These are phyloP conservation scores for Botrytis fabae DNA, from an alignment of 2,329 filamentous ascomycete species.

Conservation along the genomic window DNA sequence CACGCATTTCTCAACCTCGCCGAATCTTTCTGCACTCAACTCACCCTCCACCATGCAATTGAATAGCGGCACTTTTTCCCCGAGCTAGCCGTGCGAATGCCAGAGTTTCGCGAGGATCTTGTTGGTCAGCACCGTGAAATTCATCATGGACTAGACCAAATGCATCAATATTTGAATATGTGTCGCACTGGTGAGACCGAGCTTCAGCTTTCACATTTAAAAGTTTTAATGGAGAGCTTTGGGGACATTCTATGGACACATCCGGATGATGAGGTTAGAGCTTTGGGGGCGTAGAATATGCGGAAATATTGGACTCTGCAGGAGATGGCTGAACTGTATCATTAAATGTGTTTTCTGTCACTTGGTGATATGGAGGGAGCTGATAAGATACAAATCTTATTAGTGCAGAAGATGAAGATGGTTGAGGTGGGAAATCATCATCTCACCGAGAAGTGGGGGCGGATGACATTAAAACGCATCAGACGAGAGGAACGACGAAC, in stretches of 20 bases:
- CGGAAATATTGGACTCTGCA: not conserved
- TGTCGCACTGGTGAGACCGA: not conserved
- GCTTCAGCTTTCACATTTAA: not conserved
- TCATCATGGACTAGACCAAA: not conserved
- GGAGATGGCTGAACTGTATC: not conserved
- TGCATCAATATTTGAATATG: not conserved
- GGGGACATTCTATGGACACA: not conserved
- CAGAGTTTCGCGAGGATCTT: not conserved
- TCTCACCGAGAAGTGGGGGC: too few species aligned
- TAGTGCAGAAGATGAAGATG: not conserved
- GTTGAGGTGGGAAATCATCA: too few species aligned
- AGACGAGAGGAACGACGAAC: too few species aligned
- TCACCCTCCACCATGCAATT: not conserved
- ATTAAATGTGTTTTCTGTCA: not conserved
- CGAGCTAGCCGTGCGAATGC: not conserved
- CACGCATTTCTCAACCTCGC: not conserved
- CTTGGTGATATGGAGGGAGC: not conserved
- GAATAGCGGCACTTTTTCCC: not conserved
- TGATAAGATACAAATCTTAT: not conserved
- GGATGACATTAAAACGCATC: too few species aligned
- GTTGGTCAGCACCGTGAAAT: not conserved
- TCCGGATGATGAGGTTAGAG: not conserved
- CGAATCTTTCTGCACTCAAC: not conserved
- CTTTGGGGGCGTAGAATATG: not conserved
- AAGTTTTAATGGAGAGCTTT: not conserved